Conservation (phyloP, 1,284 basidiomycete genomes). For the Vanrija sp. region DNA sequence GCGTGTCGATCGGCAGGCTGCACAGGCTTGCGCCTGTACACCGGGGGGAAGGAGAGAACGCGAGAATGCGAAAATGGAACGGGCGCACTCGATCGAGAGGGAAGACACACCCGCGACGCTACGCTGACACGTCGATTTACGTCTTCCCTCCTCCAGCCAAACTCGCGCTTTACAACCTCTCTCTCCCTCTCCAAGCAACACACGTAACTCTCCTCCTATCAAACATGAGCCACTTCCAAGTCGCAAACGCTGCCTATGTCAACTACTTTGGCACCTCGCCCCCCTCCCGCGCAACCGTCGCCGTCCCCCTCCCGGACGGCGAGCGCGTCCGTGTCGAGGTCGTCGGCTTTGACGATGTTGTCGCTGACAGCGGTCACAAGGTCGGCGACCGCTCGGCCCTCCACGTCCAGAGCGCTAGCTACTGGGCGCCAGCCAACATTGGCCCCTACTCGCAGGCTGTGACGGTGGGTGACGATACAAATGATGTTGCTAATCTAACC, state of each 20-base stretch:
- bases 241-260: constrained; percentile 72
- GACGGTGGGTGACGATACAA: constrained; percentile 54
- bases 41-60: no score
- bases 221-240: constrained; percentile 69
- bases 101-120: background rate
- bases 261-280: constrained; percentile 85
- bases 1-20: no score
- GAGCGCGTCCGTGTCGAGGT: constrained; percentile 70
- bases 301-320: constrained; percentile 62
- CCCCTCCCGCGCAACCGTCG: constrained; percentile 87
- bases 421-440: constrained; percentile 99
- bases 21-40: no score
- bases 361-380: background rate
- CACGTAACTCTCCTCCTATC: constrained; percentile 83
- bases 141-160: constrained; percentile 49
- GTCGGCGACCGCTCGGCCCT: constrained; percentile 58
- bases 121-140: background rate
- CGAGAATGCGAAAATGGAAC: no score
- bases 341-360: constrained; percentile 56
- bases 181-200: constrained; percentile 59
- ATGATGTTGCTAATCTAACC: background rate
- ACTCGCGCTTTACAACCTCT: constrained; percentile 54
- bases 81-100: constrained; percentile 32
- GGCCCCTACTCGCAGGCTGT: constrained; percentile 97
- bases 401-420: constrained; percentile 91